These are phyloP conservation scores for Moringa oleifera DNA, from an alignment of 345 rosid species.

Conservation along the genomic window DNA sequence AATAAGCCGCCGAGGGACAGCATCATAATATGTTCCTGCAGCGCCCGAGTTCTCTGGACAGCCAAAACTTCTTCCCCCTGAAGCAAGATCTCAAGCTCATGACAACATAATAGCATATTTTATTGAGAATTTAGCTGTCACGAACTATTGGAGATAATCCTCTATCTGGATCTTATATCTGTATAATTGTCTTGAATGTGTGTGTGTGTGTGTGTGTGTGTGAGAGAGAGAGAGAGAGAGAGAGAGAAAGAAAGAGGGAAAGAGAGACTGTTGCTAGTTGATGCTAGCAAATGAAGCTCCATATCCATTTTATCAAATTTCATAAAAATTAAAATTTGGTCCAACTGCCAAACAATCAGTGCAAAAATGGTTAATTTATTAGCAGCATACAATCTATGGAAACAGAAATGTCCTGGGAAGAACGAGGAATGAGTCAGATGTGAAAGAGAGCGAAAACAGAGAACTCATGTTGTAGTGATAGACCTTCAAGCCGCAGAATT, in stretches of 20 bases:
- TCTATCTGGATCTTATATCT: not conserved
- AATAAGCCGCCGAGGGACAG: slow-evolving; percentile 61
- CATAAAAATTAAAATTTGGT: no score
- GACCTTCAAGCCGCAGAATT: not conserved
- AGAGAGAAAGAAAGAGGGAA: not conserved
- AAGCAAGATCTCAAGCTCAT: slow-evolving; percentile 8
- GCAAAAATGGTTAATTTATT: not conserved
- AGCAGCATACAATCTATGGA: not conserved
- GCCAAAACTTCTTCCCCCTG: slow-evolving; percentile 63
- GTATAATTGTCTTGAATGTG: not conserved
- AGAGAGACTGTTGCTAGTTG: not conserved
- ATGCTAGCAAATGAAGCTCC: not conserved
- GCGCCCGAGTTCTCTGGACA: slow-evolving; percentile 65
- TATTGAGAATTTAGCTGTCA: not conserved
- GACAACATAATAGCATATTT: not conserved
- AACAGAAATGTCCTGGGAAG: not conserved
- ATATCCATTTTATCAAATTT: no score
- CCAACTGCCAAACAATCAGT: not conserved
- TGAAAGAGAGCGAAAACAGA: not conserved
- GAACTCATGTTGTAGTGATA: not conserved
- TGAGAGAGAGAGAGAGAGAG: no score
- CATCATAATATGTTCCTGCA: slow-evolving; percentile 73
- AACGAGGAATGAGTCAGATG: not conserved
- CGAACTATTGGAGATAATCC: not conserved
- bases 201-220: no score